phyloP scores from a whole-genome alignment of 1,284 basidiomycete species.

The Sporisorium iseilematis-ciliati region DNA sequence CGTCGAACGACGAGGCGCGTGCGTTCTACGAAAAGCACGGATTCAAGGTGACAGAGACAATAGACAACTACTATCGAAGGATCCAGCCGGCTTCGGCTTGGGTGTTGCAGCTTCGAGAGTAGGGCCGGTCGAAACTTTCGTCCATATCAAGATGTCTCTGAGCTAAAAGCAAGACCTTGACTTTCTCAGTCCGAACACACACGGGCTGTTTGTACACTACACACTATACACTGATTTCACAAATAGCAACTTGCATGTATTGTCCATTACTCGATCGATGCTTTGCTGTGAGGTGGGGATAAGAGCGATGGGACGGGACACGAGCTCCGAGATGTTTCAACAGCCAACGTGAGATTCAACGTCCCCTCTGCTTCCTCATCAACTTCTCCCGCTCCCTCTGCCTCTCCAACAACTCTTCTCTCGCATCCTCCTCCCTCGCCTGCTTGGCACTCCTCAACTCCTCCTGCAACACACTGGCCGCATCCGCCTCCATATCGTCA shows the following conservation, averaged over 20 bases:
- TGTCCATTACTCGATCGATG: constrained; percentile 1
- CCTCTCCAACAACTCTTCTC: constrained; percentile 55
- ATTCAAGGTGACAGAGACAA: constrained; percentile 64
- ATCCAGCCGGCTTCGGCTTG: constrained; percentile 70
- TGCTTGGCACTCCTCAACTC: constrained; percentile 57
- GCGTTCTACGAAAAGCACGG: constrained; percentile 70
- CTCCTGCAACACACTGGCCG: constrained; percentile 57
- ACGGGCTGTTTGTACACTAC: constrained; percentile 15
- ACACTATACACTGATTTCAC: background rate
- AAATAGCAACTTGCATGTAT: constrained; percentile 3
- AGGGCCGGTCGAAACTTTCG: background rate
- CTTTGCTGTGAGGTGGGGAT: background rate
- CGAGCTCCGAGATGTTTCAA: no score
- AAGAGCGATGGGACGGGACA: no score
- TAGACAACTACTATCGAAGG: constrained; percentile 65
- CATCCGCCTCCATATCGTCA: constrained; percentile 68
- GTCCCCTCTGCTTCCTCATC: constrained; percentile 19
- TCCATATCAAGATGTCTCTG: background rate
- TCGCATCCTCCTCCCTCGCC: constrained; percentile 59
- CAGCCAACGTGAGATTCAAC: background rate
- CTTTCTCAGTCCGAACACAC: background rate
- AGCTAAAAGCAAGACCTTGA: background rate
- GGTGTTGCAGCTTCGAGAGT: constrained; percentile 64
- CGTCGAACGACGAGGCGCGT: constrained; percentile 68
- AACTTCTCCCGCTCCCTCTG: constrained; percentile 56